Base-by-base conservation (phyloP, 208 protist genomes). In the Tetramitus jugosus region DNA sequence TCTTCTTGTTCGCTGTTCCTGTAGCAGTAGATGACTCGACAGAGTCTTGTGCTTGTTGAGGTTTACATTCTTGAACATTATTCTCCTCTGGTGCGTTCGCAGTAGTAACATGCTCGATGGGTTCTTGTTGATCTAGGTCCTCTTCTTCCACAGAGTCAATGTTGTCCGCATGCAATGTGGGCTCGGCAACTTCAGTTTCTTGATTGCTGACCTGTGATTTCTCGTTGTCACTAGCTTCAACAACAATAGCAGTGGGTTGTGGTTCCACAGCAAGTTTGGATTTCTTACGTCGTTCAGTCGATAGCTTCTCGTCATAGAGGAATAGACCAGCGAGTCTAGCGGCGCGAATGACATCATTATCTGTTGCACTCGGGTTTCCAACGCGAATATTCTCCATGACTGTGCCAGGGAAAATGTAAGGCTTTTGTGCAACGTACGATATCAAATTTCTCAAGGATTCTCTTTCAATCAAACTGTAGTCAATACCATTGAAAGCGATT, bases 341-440 rank as follows among this genome's bases (percentile, higher is more conserved):
- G 20, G 74, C 74, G 7, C 40, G 33, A 37, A 77, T 67, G 31
- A 77, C 31, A 17, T 77, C 74, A 8, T 77, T 39, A 35, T 77
- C 74, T 39, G 43, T 61, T 61, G 74, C 33, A 60, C 7, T 37
- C 7, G 26, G 39, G 39, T 61, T 33, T 40, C 46, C 74, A 29
- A 77, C 10, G n/a, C n/a, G 39, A 40, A 77, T 77, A 39, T 77
- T 77, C 26, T 77, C 74, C 40, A 3, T 33, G 23, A 77, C 61
- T 31, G 74, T 77, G 8, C 74, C 74, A 26, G 60, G 46, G 17
- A 77, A 77, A 39, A 77, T 43, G 40, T 56, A 77, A 39, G 74
- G 39, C 56, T 69, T 67, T 69, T 77, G 74, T 17, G 74, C 42
- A 42, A 77, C 74, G 39, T 77, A 77, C 3, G 39, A 45, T 17